Base-by-base conservation (phyloP, 2,329 filamentous ascomycete genomes). In the Aspergillus tanneri region DNA sequence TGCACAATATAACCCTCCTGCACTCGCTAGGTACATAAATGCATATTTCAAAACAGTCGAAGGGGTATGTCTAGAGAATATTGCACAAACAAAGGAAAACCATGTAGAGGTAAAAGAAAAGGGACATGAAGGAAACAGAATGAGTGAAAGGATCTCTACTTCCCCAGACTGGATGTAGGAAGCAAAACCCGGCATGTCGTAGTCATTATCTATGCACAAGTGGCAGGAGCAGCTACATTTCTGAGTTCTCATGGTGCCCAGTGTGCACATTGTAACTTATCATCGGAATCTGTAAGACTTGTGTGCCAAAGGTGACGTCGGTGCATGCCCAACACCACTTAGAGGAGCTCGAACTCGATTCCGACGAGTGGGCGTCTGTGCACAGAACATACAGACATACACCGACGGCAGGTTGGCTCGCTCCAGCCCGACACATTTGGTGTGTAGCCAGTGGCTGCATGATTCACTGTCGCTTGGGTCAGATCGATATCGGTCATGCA, bases 381-480 rank as follows among this genome's bases (percentile, higher is more conserved):
- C 72, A 57, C 78, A 81, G 50, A 77, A 77, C 32, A 75, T 64
- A 59, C 78, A 81, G 10, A 78, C 71, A 54, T 78, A 79, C 23
- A 75, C 66, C 1, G 73, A 72, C 8, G 72, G 66, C 18, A 77
- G 65, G 44, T 72, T 74, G 28, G 72, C 70, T 14, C 70, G 64
- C 47, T 77, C 74, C 12, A 83, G 63, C 2, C 81, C 80, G 18
- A 83, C 73, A 56, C 82, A 85, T 46, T 72, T 72, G 24, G 77
- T 77, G 58, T 85, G 82, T 23, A 82, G 69, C 77, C 80, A 85
- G 56, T 83, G 81, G n/a, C 72, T 77, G 67, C 82, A 85, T 19
- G 77, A 80, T 63, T 81, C 78, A 66, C 82, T 77, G 52, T 19
- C 46, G n/a, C n/a, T 40, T 25, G 37, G 12, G 39, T 16, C 21